Base-by-base conservation (phyloP, 345 rosid genomes). In the Rhizophora apiculata region DNA sequence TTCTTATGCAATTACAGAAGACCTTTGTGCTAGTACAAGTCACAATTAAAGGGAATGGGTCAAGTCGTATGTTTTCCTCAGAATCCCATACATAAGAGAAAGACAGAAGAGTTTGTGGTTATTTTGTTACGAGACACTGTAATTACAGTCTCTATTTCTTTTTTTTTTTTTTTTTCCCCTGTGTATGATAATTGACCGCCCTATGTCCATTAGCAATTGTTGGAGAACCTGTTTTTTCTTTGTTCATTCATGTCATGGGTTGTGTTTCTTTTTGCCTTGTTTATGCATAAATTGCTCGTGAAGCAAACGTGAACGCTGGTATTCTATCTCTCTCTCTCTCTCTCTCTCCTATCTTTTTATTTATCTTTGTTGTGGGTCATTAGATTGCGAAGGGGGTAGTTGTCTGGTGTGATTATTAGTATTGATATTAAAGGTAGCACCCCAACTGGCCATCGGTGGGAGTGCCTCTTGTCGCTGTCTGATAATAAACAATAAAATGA, bases 201-300 rank as follows among this genome's bases (percentile, higher is more conserved):
- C 29, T 55, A 11, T 55, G 29, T 55, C 74, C 16, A 24, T 55
- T 6, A 55, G 16, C 60, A 27, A 55, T 0, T 30, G 5, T 55
- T 9, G 60, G 24, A 15, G 64, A 37, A 6, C 36, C 53, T 37
- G 27, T 20, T 53, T 18, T 6, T n/a, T n/a, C 57, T 53, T 53
- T 53, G 57, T 55, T 55, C 16, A 49, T 48, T 55, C 46, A 6
- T 52, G 20, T 70, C 52, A 69, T 4, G 74, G 73, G 67, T 68
- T 69, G 48, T 49, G 36, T 46, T 67, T n/a, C 6, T n/a, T n/a
- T 72, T 30, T 19, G 11, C 6, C 39, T 31, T 26, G 36, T 30
- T 19, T 49, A 6, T 46, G 32, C 69, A 22, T 39, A 65, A 11
- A 27, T 43, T 31, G 43, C 72, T 18, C 65, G 73, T 60, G 78